Conservation (phyloP, 768 basidiomycete species). For the Glaciozyma martinii region DNA sequence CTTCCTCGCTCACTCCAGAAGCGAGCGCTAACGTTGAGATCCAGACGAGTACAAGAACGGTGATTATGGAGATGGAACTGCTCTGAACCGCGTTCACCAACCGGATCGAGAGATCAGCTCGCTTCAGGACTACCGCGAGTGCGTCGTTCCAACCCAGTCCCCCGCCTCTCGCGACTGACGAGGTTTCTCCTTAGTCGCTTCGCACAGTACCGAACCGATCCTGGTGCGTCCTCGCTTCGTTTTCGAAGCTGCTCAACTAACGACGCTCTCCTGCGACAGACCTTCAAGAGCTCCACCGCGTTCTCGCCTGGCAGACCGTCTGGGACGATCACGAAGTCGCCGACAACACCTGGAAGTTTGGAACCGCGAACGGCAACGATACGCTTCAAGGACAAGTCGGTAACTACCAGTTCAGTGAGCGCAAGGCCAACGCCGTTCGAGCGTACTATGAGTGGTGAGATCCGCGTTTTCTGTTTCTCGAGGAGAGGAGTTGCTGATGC, state of each 20-base stretch:
- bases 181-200: not conserved
- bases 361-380: constrained; percentile 52
- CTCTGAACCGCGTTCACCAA: constrained; percentile 46
- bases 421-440: constrained; percentile 53
- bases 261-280: constrained; percentile 41
- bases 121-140: constrained; percentile 51
- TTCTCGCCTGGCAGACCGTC: constrained; percentile 48
- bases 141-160: constrained; percentile 35
- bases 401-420: constrained; percentile 50
- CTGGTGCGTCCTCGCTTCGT: not conserved
- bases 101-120: constrained; percentile 53
- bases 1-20: too few relatives aligned
- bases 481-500: not conserved
- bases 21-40: too few relatives aligned
- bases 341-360: constrained; percentile 53
- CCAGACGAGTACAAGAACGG: constrained; percentile 30
- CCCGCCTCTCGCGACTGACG: not conserved
- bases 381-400: constrained; percentile 40
- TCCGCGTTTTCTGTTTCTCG: constrained; percentile 1
- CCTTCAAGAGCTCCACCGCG: constrained; percentile 47
- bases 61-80: constrained; percentile 40
- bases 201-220: not conserved
- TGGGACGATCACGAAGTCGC: constrained; percentile 44
- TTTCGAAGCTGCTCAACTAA: constrained; percentile 45
- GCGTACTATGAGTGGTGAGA: constrained; percentile 48